Evolutionary conservation across 805 yeast genomes (phyloP).

Genomic region (Wickerhamiella dianesei): DNA sequence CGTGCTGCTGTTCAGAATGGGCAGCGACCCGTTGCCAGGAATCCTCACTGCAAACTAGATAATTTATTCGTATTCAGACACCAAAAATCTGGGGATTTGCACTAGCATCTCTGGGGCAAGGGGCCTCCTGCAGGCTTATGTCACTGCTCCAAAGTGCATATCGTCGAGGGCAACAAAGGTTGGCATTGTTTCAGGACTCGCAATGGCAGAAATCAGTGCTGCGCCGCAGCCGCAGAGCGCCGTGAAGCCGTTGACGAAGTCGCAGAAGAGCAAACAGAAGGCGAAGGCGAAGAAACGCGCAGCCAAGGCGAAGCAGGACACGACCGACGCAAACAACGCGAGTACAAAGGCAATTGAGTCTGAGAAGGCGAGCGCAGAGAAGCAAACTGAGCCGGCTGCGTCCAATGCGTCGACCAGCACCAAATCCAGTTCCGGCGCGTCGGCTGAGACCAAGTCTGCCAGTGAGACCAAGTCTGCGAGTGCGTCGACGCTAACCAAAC

Average conservation of each 20-base stretch:
- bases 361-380: too few species aligned
- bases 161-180: too few species aligned
- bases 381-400: too few species aligned
- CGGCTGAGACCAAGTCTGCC: too few species aligned
- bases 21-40: constrained; percentile 54
- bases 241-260: not conserved
- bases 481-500: too few species aligned
- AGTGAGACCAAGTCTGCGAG: too few species aligned
- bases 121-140: not conserved
- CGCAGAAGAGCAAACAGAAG: not conserved
- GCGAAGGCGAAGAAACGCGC: not conserved
- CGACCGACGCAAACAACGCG: too few species aligned
- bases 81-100: not conserved
- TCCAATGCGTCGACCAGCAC: too few species aligned
- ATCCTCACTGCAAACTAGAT: constrained; percentile 30
- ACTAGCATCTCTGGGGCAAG: not conserved
- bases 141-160: not conserved
- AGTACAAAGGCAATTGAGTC: too few species aligned
- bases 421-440: too few species aligned
- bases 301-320: not conserved
- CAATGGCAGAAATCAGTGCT: not conserved
- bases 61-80: not conserved
- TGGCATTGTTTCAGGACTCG: not conserved
- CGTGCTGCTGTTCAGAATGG: constrained; percentile 37
- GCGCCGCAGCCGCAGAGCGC: not conserved